Conservation (phyloP, 495 filamentous ascomycete genomes). For the Neurospora sp. region DNA sequence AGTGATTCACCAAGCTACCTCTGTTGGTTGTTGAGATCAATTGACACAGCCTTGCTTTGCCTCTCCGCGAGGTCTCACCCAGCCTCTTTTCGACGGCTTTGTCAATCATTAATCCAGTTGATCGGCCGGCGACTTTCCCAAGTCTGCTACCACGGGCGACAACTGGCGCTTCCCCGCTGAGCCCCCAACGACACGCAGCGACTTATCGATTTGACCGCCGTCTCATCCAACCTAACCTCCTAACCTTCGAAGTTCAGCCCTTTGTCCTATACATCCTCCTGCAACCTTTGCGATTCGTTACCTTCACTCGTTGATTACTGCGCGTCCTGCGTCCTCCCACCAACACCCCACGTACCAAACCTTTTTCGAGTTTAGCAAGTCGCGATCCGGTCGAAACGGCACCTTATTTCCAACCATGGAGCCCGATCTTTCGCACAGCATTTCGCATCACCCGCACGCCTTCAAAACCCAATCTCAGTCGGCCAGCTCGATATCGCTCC, state of each 20-base stretch:
- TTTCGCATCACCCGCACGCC: conserved; percentile 35
- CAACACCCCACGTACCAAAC: neutral
- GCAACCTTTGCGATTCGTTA: neutral
- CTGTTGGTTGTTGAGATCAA: neutral
- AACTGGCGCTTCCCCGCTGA: neutral
- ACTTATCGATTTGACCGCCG: neutral
- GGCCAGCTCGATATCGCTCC: conserved; percentile 8
- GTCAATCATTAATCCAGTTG: neutral
- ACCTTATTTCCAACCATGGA: conserved; percentile 11
- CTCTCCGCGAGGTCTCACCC: neutral
- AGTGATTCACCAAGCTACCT: neutral
- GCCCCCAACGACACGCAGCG: neutral
- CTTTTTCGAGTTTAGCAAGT: neutral
- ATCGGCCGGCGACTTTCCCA: neutral
- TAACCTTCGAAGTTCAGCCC: neutral
- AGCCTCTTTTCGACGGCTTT: neutral
- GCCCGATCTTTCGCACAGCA: conserved; percentile 30
- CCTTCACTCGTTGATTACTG: neutral
- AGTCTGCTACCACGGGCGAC: neutral
- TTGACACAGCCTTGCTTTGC: neutral
- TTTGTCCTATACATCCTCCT: neutral
- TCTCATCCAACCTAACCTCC: neutral
- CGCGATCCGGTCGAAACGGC: neutral
- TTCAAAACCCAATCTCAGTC: conserved; percentile 36
- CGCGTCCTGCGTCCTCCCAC: neutral